Conservation (phyloP, 495 filamentous ascomycete genomes). For the Xanthoparmelia taractica region DNA sequence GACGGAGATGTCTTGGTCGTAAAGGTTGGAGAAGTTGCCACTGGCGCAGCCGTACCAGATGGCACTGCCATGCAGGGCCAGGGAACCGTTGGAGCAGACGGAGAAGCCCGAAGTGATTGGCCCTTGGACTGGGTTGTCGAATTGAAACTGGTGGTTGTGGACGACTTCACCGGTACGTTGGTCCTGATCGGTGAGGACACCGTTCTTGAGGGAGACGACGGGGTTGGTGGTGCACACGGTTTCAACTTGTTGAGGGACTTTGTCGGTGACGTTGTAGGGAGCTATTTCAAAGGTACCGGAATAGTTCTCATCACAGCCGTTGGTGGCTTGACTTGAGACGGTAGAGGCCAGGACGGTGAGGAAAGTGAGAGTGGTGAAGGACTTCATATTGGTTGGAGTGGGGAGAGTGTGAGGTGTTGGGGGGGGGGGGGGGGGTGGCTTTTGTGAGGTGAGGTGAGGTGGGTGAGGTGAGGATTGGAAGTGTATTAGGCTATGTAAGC, state of each 20-base stretch:
- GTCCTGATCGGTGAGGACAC: constrained; percentile 48
- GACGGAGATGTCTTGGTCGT: constrained; percentile 47
- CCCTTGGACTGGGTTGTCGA: constrained; percentile 60
- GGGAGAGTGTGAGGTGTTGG: too few species aligned
- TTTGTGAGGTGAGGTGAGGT: background rate
- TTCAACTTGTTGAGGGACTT: background rate
- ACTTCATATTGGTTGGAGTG: constrained; percentile 3
- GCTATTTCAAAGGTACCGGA: constrained; percentile 11
- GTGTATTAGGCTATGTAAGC: background rate
- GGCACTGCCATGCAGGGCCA: constrained; percentile 52
- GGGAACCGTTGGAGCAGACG: constrained; percentile 46
- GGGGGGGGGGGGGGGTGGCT: background rate
- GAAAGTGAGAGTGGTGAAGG: background rate
- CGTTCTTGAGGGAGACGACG: constrained; percentile 46
- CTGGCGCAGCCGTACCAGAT: constrained; percentile 58
- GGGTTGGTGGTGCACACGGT: constrained; percentile 33
- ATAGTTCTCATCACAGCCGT: constrained; percentile 7
- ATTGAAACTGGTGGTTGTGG: constrained; percentile 67
- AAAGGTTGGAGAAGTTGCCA: constrained; percentile 57
- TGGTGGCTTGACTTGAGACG: constrained; percentile 4
- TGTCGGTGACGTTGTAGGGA: background rate
- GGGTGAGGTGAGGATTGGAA: background rate
- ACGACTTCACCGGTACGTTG: constrained; percentile 63
- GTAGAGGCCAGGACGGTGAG: background rate
- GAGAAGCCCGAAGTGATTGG: constrained; percentile 61